A percentile compares a stretch with the other conserved stretches of the same genome.
These are phyloP conservation scores for Madurella fahalii DNA, from an alignment of 2,329 filamentous ascomycete genomes.

Conservation along the genomic window DNA sequence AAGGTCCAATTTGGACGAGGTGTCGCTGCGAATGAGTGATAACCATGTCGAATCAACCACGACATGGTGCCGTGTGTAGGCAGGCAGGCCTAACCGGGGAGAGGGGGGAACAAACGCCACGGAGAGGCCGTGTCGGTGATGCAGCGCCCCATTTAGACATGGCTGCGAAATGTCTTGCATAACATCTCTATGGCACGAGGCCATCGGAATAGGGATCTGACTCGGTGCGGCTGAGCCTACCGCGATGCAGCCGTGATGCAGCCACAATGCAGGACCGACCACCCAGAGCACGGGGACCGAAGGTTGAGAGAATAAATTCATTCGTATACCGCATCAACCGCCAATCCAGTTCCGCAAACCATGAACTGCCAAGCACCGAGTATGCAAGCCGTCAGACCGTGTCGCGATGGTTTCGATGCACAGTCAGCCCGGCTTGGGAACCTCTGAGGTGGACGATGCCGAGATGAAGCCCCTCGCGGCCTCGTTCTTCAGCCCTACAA, in stretches of 20 bases:
- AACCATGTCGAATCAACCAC: not conserved
- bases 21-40: not conserved
- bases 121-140: not conserved
- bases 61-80: not conserved
- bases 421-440: not conserved
- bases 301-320: not conserved
- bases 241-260: not conserved
- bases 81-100: not conserved
- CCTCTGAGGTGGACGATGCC: not conserved
- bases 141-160: not conserved
- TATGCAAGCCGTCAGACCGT: not conserved
- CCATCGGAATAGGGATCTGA: not conserved
- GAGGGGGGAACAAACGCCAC: not conserved
- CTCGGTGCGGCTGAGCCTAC: not conserved
- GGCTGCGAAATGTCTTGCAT: not conserved
- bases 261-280: not conserved
- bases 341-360: not conserved
- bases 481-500: not conserved
- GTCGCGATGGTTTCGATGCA: not conserved
- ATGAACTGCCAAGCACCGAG: not conserved
- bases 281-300: not conserved
- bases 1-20: not conserved
- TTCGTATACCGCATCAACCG: not conserved
- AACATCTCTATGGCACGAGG: not conserved
- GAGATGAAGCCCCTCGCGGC: no score